Evolutionary conservation across 306 rosid genomes (phyloP), one percentile per base, ranked within the genome.

Genomic region (Hippophae tibetana): DNA sequence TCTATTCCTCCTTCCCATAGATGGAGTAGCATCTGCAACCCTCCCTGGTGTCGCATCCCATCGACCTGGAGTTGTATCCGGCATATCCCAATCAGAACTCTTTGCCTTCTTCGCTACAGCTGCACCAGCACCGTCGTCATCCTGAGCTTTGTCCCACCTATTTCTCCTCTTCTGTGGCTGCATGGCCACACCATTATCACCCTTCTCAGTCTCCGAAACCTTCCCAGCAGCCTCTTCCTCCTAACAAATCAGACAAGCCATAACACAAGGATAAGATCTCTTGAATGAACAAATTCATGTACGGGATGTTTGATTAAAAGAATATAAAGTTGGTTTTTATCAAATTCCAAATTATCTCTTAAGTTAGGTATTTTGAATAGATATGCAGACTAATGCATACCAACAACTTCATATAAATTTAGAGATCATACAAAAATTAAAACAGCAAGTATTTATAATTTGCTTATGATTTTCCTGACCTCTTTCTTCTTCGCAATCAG

Each of bases 111-210:
- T 77, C 1, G 69, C 38, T 31, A 31, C 38, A 31, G 38, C 38
- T 4, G 38, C 38, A 31, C 38, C 82, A 0, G 64, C 69, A 0
- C 65, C 83, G 11, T 71, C 88, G 0, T 74, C 86, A 3, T 85
- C 93, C 76, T 82, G 93, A 38, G 93, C 79, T 52, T 61, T 82
- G 67, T 85, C 93, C 93, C 93, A 82, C 67, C 88, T 47, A 56
- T 85, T 85, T 69, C 89, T 73, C 67, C 93, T 82, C 68, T 80
- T 85, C 78, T 79, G 82, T 0, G 75, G 65, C 38, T 31, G 38
- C 5, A 31, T 31, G 3, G 38, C 38, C 3, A 31, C 38, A 41
- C 14, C 7, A 8, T 61, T 68, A 50, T 70, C 69, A 5, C 45
- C 67, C 13, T 57, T 64, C 47, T 73, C 76, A 1, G 62, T 60